Evolutionary conservation across 805 yeast species (phyloP), one percentile per base, ranked within the genome.

Genomic region (Ogataea salicorniae): DNA sequence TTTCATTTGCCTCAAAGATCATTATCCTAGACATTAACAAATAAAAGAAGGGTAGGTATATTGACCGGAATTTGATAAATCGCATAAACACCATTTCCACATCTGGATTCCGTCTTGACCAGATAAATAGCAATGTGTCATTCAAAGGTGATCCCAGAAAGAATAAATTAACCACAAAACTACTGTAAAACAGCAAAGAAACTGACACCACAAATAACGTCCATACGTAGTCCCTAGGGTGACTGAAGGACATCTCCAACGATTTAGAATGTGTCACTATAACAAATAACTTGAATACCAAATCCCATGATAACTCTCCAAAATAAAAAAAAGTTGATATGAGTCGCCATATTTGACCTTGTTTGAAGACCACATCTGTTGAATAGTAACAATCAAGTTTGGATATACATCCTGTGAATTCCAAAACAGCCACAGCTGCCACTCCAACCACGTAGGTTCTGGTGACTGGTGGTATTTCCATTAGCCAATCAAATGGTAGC

Each of bases 401-500:
- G 26, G 63, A 64, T 3, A 73, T 43, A 3, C 64, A 49, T 2
- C 72, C 71, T 0, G 68, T 56, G 40, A 62, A 58, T 20, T 66
- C 68, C 18, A 70, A 54, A 6, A 66, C 46, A 2, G 74, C 64
- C 15, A 69, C 54, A 3, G 59, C 60, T 2, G 66, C 56, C 3
- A 73, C 57, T 4, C 67, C 66, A 1, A 62, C 37, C 2, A 68
- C 49, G 62, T 72, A 69, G 6, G 56, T 46, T 42, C 77, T 55
- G 4, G 81, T 76, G 18, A 76, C 75, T 2, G 76, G 72, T 4
- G 80, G 80, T 2, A 72, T 61, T 37, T 70, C 74, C 59, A 61
- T 65, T 35, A 72, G 37, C 71, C 70, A 66, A 43, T 73, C 73
- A 18, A 70, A 41, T 3, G 74, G 73, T 39, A 70, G 50, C 48